phyloP scores from a whole-genome alignment of 2,329 filamentous ascomycete species.

The Westerdykella aurantiaca region DNA sequence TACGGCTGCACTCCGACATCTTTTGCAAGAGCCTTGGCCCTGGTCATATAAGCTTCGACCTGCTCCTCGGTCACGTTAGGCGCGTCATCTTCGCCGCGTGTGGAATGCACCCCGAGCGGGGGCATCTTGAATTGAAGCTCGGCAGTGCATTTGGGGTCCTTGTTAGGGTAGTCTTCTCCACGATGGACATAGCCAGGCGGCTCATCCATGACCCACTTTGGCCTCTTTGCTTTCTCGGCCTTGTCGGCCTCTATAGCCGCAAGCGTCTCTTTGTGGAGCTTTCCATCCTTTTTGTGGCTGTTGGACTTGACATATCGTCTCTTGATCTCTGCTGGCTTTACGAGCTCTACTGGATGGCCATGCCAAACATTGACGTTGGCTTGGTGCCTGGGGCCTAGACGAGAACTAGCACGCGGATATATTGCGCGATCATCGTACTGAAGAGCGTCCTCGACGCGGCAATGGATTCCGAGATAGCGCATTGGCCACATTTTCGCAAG shows the following conservation, averaged over 20 bases:
- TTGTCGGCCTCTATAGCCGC: constrained; percentile 79
- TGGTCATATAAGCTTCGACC: constrained; percentile 71
- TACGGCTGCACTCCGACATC: constrained; percentile 65
- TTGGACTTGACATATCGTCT: constrained; percentile 61
- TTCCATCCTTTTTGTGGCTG: constrained; percentile 66
- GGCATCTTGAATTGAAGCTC: constrained; percentile 75
- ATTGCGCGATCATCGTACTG: constrained; percentile 93
- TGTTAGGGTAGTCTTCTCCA: constrained; percentile 69
- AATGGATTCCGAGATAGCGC: constrained; percentile 91
- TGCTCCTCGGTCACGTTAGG: constrained; percentile 49
- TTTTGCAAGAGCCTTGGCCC: constrained; percentile 59
- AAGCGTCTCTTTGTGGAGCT: constrained; percentile 71
- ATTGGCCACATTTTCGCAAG: constrained; percentile 95
- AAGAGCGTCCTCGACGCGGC: constrained; percentile 86
- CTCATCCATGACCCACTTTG: constrained; percentile 91
- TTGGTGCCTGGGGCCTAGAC: constrained; percentile 85
- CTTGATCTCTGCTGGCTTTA: constrained; percentile 81
- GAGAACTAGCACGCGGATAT: constrained; percentile 89
- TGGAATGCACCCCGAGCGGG: constrained; percentile 43
- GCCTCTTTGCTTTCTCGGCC: constrained; percentile 69
- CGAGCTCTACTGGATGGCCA: constrained; percentile 79
- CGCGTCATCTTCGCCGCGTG: constrained; percentile 42
- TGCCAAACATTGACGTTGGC: constrained; percentile 81
- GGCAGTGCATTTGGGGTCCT: constrained; percentile 69
- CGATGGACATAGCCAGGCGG: constrained; percentile 78